Evolutionary conservation across 495 filamentous ascomycete genomes (phyloP).

Genomic region (Tuber calosporum): DNA sequence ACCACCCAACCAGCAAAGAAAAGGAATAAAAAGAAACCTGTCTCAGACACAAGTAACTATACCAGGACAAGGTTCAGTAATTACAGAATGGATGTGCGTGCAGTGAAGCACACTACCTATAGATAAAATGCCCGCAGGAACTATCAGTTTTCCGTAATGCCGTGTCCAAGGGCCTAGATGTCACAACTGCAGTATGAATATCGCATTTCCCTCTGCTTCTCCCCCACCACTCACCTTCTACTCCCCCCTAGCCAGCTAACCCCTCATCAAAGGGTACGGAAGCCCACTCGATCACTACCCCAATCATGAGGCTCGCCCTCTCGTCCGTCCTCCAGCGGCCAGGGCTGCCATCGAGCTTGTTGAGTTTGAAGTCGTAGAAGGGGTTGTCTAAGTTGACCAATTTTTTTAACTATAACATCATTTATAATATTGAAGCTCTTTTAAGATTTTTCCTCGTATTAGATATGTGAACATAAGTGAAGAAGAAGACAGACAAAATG

Average conservation of each 20-base stretch:
- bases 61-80: background rate
- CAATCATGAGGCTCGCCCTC: background rate
- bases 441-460: too few relatives aligned
- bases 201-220: background rate
- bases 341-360: constrained; percentile 18
- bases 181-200: background rate
- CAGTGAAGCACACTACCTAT: background rate
- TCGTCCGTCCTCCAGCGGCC: background rate
- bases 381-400: too few relatives aligned
- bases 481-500: too few relatives aligned
- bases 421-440: too few relatives aligned
- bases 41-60: background rate
- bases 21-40: too few relatives aligned
- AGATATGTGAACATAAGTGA: too few relatives aligned
- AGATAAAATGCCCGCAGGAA: background rate
- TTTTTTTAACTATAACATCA: too few relatives aligned
- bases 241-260: background rate
- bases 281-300: background rate
- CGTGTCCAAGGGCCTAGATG: background rate
- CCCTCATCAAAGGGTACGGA: background rate
- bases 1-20: too few relatives aligned
- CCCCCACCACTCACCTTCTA: background rate
- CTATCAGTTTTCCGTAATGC: background rate
- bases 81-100: background rate
- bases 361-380: constrained; percentile 8